These are phyloP conservation scores for Nephelium lappaceum DNA, from an alignment of 345 rosid genomes.

Conservation along the genomic window DNA sequence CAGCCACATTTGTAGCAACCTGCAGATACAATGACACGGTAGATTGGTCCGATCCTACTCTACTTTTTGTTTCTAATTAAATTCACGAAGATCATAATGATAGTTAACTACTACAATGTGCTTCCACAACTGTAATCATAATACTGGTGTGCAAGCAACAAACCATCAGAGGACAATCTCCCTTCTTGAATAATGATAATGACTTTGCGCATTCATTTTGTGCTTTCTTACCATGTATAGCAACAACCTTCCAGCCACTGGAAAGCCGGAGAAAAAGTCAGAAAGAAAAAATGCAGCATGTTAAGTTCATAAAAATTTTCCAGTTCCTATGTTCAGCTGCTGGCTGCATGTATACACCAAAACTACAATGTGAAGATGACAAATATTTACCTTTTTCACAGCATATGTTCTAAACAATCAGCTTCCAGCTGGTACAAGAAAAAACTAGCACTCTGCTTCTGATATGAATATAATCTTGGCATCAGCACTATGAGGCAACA, in stretches of 20 bases:
- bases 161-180: conserved; percentile 89
- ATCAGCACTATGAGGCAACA: conserved; percentile 16
- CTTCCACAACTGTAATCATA: neutral
- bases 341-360: neutral
- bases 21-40: conserved; percentile 24
- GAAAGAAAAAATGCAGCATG: neutral
- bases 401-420: conserved; percentile 82
- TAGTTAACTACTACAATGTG: neutral
- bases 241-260: conserved; percentile 92
- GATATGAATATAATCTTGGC: conserved; percentile 28
- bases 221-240: conserved; percentile 87
- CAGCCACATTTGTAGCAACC: conserved; percentile 99
- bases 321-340: neutral
- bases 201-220: conserved; percentile 76
- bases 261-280: conserved; percentile 2
- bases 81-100: neutral
- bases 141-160: conserved; percentile 17
- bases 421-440: conserved; percentile 94
- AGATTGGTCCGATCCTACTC: neutral
- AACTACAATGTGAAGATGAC: neutral
- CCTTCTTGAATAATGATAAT: conserved; percentile 74
- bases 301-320: neutral
- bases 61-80: neutral
- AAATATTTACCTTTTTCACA: conserved; percentile 52
- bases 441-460: conserved; percentile 90